Percentiles rank a stretch among this genome's conserved stretches.
Conservation (phyloP, 495 filamentous ascomycete genomes). For the Aspergillus campestris region DNA sequence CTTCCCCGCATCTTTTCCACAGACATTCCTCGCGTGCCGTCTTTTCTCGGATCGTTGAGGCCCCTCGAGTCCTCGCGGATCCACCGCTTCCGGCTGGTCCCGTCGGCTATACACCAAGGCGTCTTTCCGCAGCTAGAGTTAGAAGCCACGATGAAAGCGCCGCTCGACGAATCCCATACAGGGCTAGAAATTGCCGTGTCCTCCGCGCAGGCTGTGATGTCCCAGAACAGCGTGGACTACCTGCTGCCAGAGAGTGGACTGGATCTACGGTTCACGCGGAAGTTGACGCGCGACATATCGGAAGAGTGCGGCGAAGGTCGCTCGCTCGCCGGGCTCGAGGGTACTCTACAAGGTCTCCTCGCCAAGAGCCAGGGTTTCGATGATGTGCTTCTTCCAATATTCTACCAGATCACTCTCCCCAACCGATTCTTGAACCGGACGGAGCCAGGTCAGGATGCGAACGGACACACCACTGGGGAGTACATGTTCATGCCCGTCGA, state of each 20-base stretch:
- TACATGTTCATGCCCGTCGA: slow-evolving; percentile 30
- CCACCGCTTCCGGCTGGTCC: slow-evolving; percentile 26
- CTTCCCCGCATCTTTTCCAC: slow-evolving; percentile 25
- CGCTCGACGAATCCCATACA: not conserved
- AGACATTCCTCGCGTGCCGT: slow-evolving; percentile 21
- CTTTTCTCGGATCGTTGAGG: slow-evolving; percentile 20
- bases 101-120: slow-evolving; percentile 15
- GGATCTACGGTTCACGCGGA: slow-evolving; percentile 36
- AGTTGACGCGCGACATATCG: slow-evolving; percentile 20
- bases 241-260: slow-evolving; percentile 32
- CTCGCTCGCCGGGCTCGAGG: slow-evolving; percentile 12
- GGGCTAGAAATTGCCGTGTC: slow-evolving; percentile 11
- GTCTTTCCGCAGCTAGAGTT: slow-evolving; percentile 30
- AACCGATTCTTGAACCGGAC: slow-evolving; percentile 1
- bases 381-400: slow-evolving; percentile 18
- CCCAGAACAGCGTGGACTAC: slow-evolving; percentile 30
- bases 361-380: not conserved
- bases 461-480: slow-evolving; percentile 14
- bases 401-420: slow-evolving; percentile 25
- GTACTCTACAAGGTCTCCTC: slow-evolving; percentile 13
- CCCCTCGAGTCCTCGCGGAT: slow-evolving; percentile 6
- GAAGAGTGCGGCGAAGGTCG: not conserved
- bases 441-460: not conserved
- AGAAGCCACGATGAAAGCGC: slow-evolving; percentile 13
- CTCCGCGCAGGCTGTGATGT: slow-evolving; percentile 22